Evolutionary conservation across 768 basidiomycete genomes (phyloP).

Genomic region (Glaciozyma martinii): DNA sequence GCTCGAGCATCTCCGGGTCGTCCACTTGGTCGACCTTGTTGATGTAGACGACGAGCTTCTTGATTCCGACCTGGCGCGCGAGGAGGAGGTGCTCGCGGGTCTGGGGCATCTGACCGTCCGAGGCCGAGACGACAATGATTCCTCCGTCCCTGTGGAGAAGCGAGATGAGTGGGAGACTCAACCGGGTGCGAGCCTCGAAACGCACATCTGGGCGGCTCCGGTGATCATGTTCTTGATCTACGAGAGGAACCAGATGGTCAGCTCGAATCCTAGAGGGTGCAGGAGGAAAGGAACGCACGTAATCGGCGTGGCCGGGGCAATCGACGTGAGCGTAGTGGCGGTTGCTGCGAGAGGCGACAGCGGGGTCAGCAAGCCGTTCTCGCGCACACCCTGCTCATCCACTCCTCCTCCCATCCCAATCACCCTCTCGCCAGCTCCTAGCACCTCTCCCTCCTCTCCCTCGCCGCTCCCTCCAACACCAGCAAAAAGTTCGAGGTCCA

Average conservation of each 20-base stretch:
- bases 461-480: too few species aligned
- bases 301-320: slow-evolving; percentile 23
- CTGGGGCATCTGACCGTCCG: slow-evolving; percentile 99
- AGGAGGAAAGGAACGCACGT: background rate
- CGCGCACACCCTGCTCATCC: background rate
- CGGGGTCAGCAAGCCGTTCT: background rate
- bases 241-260: background rate
- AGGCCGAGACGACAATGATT: slow-evolving; percentile 72
- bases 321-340: slow-evolving; percentile 31
- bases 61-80: slow-evolving; percentile 95
- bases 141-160: slow-evolving; percentile 47
- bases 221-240: slow-evolving; percentile 41
- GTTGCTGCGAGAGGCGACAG: slow-evolving; percentile 4
- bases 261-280: background rate
- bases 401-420: background rate
- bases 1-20: slow-evolving; percentile 96
- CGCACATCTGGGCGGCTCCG: slow-evolving; percentile 37
- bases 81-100: slow-evolving; percentile 96
- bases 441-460: background rate
- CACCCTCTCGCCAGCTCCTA: background rate
- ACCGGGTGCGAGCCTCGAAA: background rate
- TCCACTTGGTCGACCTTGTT: slow-evolving; percentile 97
- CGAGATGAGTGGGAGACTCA: background rate
- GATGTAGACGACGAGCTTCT: slow-evolving; percentile 95
- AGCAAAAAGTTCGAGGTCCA: background rate